Conservation (phyloP, 73 alveolate genomes). For the Paramecium caudatum region DNA sequence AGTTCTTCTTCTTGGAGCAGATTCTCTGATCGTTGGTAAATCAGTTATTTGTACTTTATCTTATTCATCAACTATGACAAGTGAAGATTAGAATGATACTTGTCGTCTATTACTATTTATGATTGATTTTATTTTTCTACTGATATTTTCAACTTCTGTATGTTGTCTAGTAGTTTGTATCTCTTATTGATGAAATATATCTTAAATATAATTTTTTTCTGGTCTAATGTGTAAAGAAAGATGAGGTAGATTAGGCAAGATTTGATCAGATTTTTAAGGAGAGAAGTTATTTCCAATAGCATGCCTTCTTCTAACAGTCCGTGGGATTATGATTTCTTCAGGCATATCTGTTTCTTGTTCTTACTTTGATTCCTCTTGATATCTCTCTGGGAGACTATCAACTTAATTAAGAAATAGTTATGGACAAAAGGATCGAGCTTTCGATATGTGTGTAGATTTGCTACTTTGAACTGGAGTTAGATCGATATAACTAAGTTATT, state of each 20-base stretch:
- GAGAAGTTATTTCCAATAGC: not conserved
- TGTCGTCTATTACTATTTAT: slow-evolving; percentile 2
- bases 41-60: not conserved
- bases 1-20: not conserved
- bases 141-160: not conserved
- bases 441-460: not conserved
- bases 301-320: not conserved
- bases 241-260: not conserved
- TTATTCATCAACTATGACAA: not conserved
- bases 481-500: not conserved
- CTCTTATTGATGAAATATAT: not conserved
- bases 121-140: slow-evolving; percentile 5
- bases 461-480: not conserved
- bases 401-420: not conserved
- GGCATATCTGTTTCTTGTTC: not conserved
- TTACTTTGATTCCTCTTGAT: not conserved
- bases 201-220: not conserved
- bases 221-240: not conserved
- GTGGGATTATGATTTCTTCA: not conserved
- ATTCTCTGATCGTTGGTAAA: not conserved
- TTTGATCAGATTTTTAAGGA: not conserved
- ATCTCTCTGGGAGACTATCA: not conserved
- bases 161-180: not conserved
- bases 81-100: not conserved
- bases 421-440: not conserved